Percentiles rank a stretch among this genome's conserved stretches.
phyloP scores from a whole-genome alignment of 768 basidiomycete genomes.

The Macrolepiota fuliginosa region DNA sequence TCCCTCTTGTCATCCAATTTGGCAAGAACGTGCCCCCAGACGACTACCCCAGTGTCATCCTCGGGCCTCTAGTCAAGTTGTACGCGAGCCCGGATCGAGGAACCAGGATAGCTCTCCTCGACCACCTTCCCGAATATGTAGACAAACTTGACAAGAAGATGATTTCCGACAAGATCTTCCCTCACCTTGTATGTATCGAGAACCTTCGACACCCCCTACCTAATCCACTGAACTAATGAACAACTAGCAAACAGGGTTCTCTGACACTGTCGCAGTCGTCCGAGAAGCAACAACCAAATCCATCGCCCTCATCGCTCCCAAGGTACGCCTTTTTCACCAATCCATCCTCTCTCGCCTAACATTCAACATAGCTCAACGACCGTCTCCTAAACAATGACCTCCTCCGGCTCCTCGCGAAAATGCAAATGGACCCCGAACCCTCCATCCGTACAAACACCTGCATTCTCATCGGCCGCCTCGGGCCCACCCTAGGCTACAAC shows the following conservation, averaged over 20 bases:
- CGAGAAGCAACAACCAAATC: conserved; percentile 93
- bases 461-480: conserved; percentile 90
- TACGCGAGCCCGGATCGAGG: conserved; percentile 91
- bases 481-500: conserved; percentile 78
- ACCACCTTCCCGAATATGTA: conserved; percentile 78
- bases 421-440: conserved; percentile 89
- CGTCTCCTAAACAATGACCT: conserved; percentile 96
- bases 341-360: not conserved
- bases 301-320: conserved; percentile 79
- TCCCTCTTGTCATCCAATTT: conserved; percentile 83
- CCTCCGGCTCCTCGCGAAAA: conserved; percentile 86
- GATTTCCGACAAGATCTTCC: conserved; percentile 89
- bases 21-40: conserved; percentile 67
- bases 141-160: conserved; percentile 85
- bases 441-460: conserved; percentile 98
- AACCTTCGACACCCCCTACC: not conserved
- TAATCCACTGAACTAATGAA: conserved; percentile 1
- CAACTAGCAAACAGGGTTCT: conserved; percentile 87
- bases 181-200: conserved; percentile 67
- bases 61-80: conserved; percentile 80
- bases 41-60: conserved; percentile 66
- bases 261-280: conserved; percentile 91
- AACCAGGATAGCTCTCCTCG: conserved; percentile 90
- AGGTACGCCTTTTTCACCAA: conserved; percentile 43
- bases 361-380: conserved; percentile 65